These are phyloP conservation scores for Candida silvicultrix DNA, from an alignment of 805 yeast species.

Conservation along the genomic window DNA sequence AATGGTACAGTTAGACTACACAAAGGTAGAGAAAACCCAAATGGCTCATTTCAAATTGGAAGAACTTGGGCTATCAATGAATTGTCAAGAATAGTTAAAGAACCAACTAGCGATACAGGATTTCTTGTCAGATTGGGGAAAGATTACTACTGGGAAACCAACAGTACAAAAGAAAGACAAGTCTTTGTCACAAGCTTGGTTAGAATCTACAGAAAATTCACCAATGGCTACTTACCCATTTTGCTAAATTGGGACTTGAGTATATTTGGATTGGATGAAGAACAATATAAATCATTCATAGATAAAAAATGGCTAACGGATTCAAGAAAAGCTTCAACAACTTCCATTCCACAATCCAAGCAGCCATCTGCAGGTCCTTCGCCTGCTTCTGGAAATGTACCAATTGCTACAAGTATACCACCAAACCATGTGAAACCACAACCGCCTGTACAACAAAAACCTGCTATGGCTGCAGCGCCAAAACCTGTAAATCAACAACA, in stretches of 20 bases:
- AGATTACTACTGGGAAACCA: conserved; percentile 78
- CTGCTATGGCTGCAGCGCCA: background rate
- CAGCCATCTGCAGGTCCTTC: background rate
- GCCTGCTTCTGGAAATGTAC: background rate
- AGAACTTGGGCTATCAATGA: conserved; percentile 87
- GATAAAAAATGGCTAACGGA: conserved; percentile 8
- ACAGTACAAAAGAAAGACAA: conserved; percentile 48
- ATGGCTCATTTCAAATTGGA: conserved; percentile 80
- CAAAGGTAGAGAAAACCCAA: conserved; percentile 77
- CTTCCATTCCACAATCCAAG: background rate
- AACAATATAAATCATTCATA: conserved; percentile 23
- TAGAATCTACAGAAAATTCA: conserved; percentile 47
- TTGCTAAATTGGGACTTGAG: conserved; percentile 45
- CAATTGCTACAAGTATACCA: background rate
- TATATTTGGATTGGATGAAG: conserved; percentile 32
- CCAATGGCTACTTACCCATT: conserved; percentile 48
- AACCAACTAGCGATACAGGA: conserved; percentile 46
- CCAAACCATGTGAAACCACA: background rate
- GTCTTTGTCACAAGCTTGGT: conserved; percentile 50
- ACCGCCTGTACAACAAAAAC: background rate
- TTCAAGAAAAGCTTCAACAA: background rate
- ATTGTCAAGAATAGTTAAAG: conserved; percentile 49
- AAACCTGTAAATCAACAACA: background rate
- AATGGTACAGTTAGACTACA: conserved; percentile 69
- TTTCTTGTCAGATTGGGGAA: conserved; percentile 60